These are phyloP conservation scores for Globisporangium splendens DNA, from an alignment of 352 stramenopile genomes.

Conservation along the genomic window DNA sequence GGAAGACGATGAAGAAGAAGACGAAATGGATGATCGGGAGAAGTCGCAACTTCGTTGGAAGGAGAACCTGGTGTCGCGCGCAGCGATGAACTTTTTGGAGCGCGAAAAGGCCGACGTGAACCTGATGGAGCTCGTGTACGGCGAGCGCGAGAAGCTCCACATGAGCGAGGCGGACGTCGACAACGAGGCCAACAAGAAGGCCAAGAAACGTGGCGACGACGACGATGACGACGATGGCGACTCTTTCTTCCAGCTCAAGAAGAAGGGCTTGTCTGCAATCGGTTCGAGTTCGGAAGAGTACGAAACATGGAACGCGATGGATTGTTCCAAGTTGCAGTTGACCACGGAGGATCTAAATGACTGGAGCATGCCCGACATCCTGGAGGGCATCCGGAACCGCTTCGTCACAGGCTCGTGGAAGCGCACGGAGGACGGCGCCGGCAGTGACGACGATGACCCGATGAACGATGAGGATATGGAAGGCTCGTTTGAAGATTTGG, in stretches of 20 bases:
- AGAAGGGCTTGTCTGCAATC: conserved; percentile 30
- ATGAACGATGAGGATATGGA: conserved; percentile 89
- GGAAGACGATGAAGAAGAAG: conserved; percentile 37
- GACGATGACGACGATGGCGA: conserved; percentile 58
- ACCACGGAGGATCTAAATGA: conserved; percentile 65
- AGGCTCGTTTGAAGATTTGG: conserved; percentile 97
- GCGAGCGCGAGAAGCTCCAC: conserved; percentile 75
- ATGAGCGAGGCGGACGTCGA: conserved; percentile 74
- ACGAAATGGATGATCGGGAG: conserved; percentile 35
- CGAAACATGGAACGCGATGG: conserved; percentile 68
- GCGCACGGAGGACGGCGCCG: conserved; percentile 40
- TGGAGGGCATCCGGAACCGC: conserved; percentile 86
- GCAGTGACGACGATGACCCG: conserved; percentile 40
- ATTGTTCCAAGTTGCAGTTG: conserved; percentile 81
- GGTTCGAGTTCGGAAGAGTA: conserved; percentile 39
- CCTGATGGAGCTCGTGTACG: conserved; percentile 92
- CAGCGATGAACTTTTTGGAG: conserved; percentile 83
- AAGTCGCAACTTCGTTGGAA: conserved; percentile 83
- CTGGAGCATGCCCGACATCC: conserved; percentile 65
- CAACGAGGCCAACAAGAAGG: conserved; percentile 31
- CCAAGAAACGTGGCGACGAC: conserved; percentile 16
- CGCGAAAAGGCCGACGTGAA: conserved; percentile 80
- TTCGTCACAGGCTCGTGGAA: conserved; percentile 98
- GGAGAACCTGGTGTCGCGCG: conserved; percentile 80
- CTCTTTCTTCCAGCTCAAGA: conserved; percentile 77